phyloP scores from a whole-genome alignment of 1,284 basidiomycete genomes.

The Sphaerobolus stellatus region DNA sequence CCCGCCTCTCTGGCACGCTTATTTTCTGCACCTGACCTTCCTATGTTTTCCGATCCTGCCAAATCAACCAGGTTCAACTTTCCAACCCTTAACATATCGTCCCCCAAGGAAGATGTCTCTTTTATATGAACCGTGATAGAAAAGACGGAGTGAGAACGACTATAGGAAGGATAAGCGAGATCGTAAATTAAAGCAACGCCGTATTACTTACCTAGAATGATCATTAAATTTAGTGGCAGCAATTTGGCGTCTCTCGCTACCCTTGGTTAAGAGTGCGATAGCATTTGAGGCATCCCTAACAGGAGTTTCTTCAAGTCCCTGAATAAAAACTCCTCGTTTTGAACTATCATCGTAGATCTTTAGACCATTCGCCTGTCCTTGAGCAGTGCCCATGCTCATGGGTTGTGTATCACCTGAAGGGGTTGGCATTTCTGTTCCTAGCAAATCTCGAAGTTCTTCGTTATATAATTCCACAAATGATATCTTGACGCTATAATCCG shows the following conservation, averaged over 20 bases:
- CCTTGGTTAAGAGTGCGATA: constrained; percentile 81
- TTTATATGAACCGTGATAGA: constrained; percentile 93
- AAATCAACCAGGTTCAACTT: constrained; percentile 98
- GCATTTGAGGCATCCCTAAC: constrained; percentile 87
- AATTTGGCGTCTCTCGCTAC: constrained; percentile 88
- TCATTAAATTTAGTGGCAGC: constrained; percentile 99
- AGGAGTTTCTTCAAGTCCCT: constrained; percentile 89
- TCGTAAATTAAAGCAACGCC: not conserved
- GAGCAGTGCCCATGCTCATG: constrained; percentile 58
- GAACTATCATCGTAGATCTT: constrained; percentile 93
- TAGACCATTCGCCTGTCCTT: constrained; percentile 51
- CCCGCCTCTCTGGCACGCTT: constrained; percentile 95
- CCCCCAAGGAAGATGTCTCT: constrained; percentile 74
- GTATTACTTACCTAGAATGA: constrained; percentile 61
- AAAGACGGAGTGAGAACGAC: constrained; percentile 98
- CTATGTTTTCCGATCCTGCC: constrained; percentile 97
- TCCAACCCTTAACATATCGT: constrained; percentile 90
- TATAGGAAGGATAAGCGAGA: constrained; percentile 18
- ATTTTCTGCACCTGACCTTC: constrained; percentile 93
- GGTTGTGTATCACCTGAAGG: constrained; percentile 60
- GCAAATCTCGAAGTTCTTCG: constrained; percentile 95
- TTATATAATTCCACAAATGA: constrained; percentile 99
- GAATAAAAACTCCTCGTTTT: constrained; percentile 88
- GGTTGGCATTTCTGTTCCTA: constrained; percentile 69
- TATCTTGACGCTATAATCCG: constrained; percentile 92